Conservation (phyloP, 495 filamentous ascomycete genomes). For the Aspergillus baeticus region DNA sequence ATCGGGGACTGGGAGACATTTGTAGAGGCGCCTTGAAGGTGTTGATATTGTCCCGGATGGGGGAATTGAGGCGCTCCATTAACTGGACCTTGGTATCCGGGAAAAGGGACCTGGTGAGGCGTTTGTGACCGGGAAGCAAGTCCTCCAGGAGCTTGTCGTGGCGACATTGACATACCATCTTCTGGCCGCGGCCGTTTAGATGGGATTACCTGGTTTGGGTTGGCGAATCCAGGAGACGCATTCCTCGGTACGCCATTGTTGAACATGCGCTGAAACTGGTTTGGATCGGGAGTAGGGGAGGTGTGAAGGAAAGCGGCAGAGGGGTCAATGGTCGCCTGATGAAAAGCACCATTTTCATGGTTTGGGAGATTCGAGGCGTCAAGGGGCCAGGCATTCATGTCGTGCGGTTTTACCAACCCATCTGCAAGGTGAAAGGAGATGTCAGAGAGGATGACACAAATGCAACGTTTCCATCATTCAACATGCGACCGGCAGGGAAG, state of each 20-base stretch:
- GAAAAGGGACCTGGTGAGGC: conserved; percentile 70
- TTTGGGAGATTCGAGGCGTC: conserved; percentile 68
- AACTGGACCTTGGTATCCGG: conserved; percentile 60
- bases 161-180: conserved; percentile 80
- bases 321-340: conserved; percentile 55
- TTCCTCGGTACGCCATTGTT: conserved; percentile 86
- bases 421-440: conserved; percentile 38
- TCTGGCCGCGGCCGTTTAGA: conserved; percentile 85
- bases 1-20: conserved; percentile 87
- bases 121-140: conserved; percentile 89
- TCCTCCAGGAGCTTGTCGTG: conserved; percentile 71
- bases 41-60: conserved; percentile 68
- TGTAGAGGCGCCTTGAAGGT: conserved; percentile 76
- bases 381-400: conserved; percentile 84
- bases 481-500: conserved; percentile 13
- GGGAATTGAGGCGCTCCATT: conserved; percentile 54
- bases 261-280: conserved; percentile 68
- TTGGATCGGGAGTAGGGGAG: conserved; percentile 56
- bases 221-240: conserved; percentile 72
- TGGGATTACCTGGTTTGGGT: conserved; percentile 77
- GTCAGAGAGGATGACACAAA: conserved; percentile 24
- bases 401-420: conserved; percentile 57
- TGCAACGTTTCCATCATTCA: conserved; percentile 15
- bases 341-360: conserved; percentile 77
- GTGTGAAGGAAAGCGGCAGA: conserved; percentile 52